These are phyloP conservation scores for Podospora appendiculata DNA, from an alignment of 495 filamentous ascomycete species.

Conservation along the genomic window DNA sequence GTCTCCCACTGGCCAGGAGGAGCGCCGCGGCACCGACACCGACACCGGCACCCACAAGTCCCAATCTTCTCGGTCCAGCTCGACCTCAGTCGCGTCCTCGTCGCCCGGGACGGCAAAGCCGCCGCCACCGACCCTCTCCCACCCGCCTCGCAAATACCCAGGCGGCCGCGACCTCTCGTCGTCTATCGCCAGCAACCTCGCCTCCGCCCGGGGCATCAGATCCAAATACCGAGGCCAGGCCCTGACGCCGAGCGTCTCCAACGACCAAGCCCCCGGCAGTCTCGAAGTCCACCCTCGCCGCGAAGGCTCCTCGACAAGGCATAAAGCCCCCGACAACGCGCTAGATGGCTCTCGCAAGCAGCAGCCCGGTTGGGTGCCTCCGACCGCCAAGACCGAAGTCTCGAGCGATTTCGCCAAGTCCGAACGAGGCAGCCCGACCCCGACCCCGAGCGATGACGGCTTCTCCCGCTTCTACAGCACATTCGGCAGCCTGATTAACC, in stretches of 20 bases:
- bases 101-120: conserved; percentile 23
- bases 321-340: conserved; percentile 24
- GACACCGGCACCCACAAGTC: conserved; percentile 11
- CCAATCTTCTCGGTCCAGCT: neutral
- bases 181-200: conserved; percentile 86
- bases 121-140: conserved; percentile 34
- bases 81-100: neutral
- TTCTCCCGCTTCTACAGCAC: conserved; percentile 88
- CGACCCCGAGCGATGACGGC: conserved; percentile 54
- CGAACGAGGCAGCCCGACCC: conserved; percentile 1
- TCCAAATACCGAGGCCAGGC: conserved; percentile 55
- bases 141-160: conserved; percentile 41
- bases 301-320: conserved; percentile 29
- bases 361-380: conserved; percentile 35
- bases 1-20: conserved; percentile 8
- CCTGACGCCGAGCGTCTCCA: conserved; percentile 61
- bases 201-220: conserved; percentile 80
- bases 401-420: conserved; percentile 14
- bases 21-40: neutral
- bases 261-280: conserved; percentile 67
- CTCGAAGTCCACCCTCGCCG: conserved; percentile 51
- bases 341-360: conserved; percentile 23
- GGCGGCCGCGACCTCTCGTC: conserved; percentile 61
- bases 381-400: conserved; percentile 3
- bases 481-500: conserved; percentile 73